phyloP scores from a whole-genome alignment of 352 stramenopile genomes.

The Phytophthora pisi region DNA sequence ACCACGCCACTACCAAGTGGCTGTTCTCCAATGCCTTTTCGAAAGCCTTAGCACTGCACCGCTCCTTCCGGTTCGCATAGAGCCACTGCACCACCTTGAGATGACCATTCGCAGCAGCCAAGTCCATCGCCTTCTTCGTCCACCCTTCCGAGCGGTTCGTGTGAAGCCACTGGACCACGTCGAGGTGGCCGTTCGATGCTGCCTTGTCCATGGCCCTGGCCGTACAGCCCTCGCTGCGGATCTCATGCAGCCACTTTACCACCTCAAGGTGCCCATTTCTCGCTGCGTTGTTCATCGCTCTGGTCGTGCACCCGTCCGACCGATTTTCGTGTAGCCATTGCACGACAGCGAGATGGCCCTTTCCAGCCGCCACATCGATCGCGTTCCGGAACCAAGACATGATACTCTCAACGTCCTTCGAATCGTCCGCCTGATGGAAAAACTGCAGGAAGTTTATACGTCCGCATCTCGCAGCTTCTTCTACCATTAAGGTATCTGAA shows the following conservation, averaged over 20 bases:
- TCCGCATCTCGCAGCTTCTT: constrained; percentile 17
- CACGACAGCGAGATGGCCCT: constrained; percentile 4
- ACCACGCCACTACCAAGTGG: neutral
- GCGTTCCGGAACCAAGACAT: constrained; percentile 10
- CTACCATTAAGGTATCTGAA: constrained; percentile 9
- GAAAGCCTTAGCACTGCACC: neutral
- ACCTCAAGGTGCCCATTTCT: neutral
- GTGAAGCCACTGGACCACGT: neutral
- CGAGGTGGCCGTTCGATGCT: neutral
- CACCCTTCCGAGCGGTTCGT: neutral
- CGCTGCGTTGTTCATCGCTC: neutral
- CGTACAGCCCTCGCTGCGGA: neutral
- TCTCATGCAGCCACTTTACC: neutral
- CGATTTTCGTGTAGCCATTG: constrained; percentile 1
- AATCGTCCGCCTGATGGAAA: constrained; percentile 1
- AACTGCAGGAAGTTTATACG: constrained; percentile 11
- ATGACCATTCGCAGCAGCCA: neutral
- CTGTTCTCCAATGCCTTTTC: neutral
- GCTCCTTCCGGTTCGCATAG: neutral
- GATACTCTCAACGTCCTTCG: neutral
- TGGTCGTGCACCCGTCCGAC: neutral
- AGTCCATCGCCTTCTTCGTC: neutral
- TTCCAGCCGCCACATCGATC: constrained; percentile 9
- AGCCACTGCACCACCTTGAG: neutral
- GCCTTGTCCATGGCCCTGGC: neutral